Evolutionary conservation across 2,329 filamentous ascomycete genomes (phyloP), one percentile per base, ranked within the genome.

Genomic region (Pseudogymnoascus sp.): DNA sequence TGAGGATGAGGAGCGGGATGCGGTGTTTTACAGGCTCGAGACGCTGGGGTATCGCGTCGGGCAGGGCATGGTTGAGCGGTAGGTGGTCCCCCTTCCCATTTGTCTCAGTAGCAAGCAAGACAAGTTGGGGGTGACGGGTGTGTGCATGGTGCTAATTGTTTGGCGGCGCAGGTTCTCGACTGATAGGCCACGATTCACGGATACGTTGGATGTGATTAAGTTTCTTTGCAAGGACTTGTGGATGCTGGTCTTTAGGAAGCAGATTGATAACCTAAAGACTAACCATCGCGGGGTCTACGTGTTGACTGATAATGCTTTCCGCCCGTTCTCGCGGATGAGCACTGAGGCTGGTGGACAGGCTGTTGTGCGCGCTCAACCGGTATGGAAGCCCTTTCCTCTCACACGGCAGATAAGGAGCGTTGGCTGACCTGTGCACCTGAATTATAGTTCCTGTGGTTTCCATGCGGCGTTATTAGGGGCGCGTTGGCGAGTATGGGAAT

Each of bases 161-260:
- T 20, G 9, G 16, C 57, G 30, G 16, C 16, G 16, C 67, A 91
- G 89, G 60, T 92, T 94, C 78, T 91, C 89, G 8, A 81, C 84
- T 70, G 89, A 95, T 72, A 82, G 91, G 59, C 91, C 93, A 39
- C 89, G 91, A 57, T 95, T 97, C 72, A 90, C 88, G 64, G 91
- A 96, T 68, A 92, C 92, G 3, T 84, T 99, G 41, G 94, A 97
- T 71, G 89, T 92, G 58, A 99, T 99, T 73, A 99, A 99, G 74
- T 97, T 99, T 71, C 80, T 99, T 58, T 99, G 94, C 83, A 99
- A 99, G 78, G 94, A 99, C 74, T 81, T 99, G 47, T 99, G 94
- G 94, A 91, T 86, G 34, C 80, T 97, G 18, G 84, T 97, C 14
- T 99, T 97, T 75, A 83, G 90, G 72, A 99, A 99, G 76, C 95